phyloP scores from a whole-genome alignment of 176 grass and related monocot genomes.

The Oryza longistaminata region DNA sequence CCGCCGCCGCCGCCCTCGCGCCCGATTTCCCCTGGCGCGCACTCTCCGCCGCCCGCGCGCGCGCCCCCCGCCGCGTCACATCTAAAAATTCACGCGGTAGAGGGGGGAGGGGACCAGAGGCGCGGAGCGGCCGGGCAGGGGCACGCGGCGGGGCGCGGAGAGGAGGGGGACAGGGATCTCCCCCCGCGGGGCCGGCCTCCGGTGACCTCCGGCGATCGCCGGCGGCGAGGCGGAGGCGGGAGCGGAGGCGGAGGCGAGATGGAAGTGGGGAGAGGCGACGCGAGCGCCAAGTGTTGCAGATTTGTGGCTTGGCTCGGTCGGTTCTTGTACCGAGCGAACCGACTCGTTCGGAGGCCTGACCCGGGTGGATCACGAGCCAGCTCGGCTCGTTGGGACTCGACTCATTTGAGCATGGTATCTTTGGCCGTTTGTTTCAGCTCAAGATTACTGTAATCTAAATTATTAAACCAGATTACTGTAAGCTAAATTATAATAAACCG shows the following conservation, averaged over 20 bases:
- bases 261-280: not conserved
- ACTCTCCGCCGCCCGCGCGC: slow-evolving; percentile 16
- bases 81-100: slow-evolving; percentile 34
- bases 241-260: not conserved
- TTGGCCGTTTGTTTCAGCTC: no score
- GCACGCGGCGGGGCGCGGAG: not conserved
- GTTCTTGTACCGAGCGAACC: slow-evolving; percentile 26
- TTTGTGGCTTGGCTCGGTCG: slow-evolving; percentile 37
- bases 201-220: slow-evolving; percentile 47
- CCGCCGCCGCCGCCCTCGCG: slow-evolving; percentile 6
- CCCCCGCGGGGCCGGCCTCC: slow-evolving; percentile 7
- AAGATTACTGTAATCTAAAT: no score
- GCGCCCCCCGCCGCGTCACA: slow-evolving; percentile 33
- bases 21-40: slow-evolving; percentile 6
- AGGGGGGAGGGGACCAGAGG: not conserved
- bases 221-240: slow-evolving; percentile 43
- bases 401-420: no score
- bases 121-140: not conserved
- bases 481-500: no score
- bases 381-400: no score
- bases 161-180: not conserved
- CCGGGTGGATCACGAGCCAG: no score
- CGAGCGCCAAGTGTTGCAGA: slow-evolving; percentile 63
- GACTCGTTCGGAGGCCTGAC: not conserved
- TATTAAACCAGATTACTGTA: no score